Conservation (phyloP, 495 filamentous ascomycete species). For the Haplographium delicatum region DNA sequence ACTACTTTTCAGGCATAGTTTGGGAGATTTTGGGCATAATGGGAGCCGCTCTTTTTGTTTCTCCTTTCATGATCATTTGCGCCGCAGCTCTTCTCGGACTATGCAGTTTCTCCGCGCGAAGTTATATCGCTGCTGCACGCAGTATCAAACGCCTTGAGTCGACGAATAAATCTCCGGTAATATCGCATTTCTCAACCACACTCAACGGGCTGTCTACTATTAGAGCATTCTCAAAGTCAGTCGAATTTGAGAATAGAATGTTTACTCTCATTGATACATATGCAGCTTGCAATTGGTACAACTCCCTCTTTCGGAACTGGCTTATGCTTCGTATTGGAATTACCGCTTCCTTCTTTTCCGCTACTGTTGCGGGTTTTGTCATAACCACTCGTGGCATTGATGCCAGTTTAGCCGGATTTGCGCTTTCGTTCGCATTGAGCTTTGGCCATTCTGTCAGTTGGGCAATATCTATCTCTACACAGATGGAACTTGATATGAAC, state of each 20-base stretch:
- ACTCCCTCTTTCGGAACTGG: conserved; percentile 54
- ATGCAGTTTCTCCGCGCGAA: conserved; percentile 37
- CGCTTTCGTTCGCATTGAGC: conserved; percentile 37
- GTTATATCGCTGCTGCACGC: conserved; percentile 56
- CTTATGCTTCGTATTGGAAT: conserved; percentile 51
- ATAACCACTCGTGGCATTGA: conserved; percentile 46
- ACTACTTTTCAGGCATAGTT: conserved; percentile 14
- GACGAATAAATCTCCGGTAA: conserved; percentile 54
- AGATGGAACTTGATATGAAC: conserved; percentile 38
- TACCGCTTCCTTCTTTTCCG: conserved; percentile 54
- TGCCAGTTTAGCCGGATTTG: conserved; percentile 62
- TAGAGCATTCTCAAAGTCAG: conserved; percentile 52
- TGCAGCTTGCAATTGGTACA: conserved; percentile 44
- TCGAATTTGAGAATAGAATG: conserved; percentile 50
- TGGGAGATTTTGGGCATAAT: not conserved
- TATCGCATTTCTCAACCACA: conserved; percentile 53
- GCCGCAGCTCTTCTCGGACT: conserved; percentile 31
- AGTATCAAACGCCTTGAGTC: conserved; percentile 61
- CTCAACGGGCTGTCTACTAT: conserved; percentile 59
- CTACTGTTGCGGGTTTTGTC: conserved; percentile 50
- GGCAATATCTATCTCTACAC: conserved; percentile 42
- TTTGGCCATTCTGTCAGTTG: conserved; percentile 50
- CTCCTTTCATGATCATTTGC: conserved; percentile 37
- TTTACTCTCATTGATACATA: conserved; percentile 50
- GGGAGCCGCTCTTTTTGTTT: conserved; percentile 30